Percentiles rank a stretch among this genome's conserved stretches.
These are phyloP conservation scores for Botrytis fragariae DNA, from an alignment of 2,329 filamentous ascomycete genomes.

Conservation along the genomic window DNA sequence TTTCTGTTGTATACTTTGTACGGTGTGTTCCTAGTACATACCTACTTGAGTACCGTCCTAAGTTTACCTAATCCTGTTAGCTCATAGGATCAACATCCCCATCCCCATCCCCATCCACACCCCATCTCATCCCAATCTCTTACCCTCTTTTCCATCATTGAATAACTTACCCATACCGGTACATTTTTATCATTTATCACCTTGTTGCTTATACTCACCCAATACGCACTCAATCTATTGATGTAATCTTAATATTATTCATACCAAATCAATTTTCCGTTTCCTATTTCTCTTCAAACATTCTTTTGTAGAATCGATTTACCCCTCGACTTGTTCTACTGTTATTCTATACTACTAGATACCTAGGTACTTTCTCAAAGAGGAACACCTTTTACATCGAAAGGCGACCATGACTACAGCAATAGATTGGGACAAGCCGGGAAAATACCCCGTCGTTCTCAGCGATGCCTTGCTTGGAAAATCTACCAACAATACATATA, in stretches of 20 bases:
- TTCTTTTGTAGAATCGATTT: neutral
- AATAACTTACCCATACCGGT: neutral
- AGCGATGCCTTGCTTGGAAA: conserved; percentile 60
- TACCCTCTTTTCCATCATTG: neutral
- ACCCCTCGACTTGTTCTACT: neutral
- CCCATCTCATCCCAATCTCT: neutral
- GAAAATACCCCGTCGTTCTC: conserved; percentile 61
- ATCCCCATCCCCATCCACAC: neutral
- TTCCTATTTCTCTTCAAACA: neutral
- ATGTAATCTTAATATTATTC: neutral
- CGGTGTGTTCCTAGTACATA: too few relatives aligned
- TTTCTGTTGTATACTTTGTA: too few relatives aligned
- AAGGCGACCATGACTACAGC: conserved; percentile 25
- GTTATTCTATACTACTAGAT: neutral
- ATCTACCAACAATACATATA: conserved; percentile 56
- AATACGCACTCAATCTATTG: neutral
- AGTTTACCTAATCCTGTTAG: neutral
- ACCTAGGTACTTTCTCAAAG: neutral
- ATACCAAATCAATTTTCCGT: neutral
- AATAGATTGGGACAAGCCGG: conserved; percentile 59
- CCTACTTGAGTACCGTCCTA: neutral
- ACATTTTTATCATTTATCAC: neutral
- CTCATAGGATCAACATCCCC: neutral
- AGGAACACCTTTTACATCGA: neutral
- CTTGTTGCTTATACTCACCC: neutral